Conservation (phyloP, 257 asterid species). For the Paulownia fortunei region DNA sequence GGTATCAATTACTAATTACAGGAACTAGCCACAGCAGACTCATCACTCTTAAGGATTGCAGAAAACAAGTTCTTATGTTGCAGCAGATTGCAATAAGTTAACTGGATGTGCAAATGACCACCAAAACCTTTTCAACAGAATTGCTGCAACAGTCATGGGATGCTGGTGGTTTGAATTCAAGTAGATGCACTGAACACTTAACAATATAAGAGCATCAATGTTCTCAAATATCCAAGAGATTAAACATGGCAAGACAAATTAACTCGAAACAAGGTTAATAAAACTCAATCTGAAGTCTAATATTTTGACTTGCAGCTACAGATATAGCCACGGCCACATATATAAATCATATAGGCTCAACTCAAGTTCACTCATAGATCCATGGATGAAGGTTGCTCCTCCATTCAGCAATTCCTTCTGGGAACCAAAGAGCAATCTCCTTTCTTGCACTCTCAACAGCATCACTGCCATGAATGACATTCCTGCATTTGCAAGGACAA, state of each 20-base stretch:
- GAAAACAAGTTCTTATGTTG: neutral
- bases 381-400: slow-evolving; percentile 84
- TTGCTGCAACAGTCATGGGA: neutral
- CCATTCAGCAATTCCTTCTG: slow-evolving; percentile 89
- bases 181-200: neutral
- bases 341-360: neutral
- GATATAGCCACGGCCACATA: no score
- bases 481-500: slow-evolving; percentile 54
- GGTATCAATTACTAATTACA: no score
- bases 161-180: neutral
- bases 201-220: neutral
- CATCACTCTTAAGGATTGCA: no score
- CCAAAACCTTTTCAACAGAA: neutral
- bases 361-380: slow-evolving; percentile 70
- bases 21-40: no score
- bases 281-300: slow-evolving; percentile 27
- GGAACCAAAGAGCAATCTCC: slow-evolving; percentile 98
- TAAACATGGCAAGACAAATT: neutral
- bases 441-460: slow-evolving; percentile 88
- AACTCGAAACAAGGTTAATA: neutral
- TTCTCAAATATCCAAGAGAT: neutral
- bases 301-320: slow-evolving; percentile 16
- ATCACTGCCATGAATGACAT: slow-evolving; percentile 93
- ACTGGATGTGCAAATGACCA: neutral
- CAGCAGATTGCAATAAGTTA: neutral